phyloP scores from a whole-genome alignment of 2,329 filamentous ascomycete genomes.

The Curvularia eragrostidis region DNA sequence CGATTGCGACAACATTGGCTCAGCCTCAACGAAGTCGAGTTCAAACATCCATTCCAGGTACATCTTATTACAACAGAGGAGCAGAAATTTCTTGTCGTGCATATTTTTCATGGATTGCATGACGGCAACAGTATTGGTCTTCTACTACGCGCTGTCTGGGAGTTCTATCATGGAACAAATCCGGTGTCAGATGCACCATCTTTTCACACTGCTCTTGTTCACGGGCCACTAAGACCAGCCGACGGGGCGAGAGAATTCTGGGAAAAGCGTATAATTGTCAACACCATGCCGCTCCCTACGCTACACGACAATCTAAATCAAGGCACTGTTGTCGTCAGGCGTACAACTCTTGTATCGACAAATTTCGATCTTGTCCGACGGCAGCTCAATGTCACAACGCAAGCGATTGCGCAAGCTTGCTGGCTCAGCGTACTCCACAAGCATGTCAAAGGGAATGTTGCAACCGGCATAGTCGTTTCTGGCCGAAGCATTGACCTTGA shows the following conservation, averaged over 20 bases:
- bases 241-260: slow-evolving; percentile 70
- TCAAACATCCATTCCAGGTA: slow-evolving; percentile 62
- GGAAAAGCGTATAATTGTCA: slow-evolving; percentile 61
- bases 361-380: slow-evolving; percentile 57
- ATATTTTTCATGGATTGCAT: slow-evolving; percentile 86
- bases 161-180: slow-evolving; percentile 55
- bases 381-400: slow-evolving; percentile 73
- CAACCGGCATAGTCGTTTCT: slow-evolving; percentile 78
- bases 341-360: slow-evolving; percentile 57
- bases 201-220: slow-evolving; percentile 71
- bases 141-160: slow-evolving; percentile 66
- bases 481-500: slow-evolving; percentile 76
- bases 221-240: slow-evolving; percentile 68
- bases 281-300: slow-evolving; percentile 40
- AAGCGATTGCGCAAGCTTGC: slow-evolving; percentile 76
- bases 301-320: slow-evolving; percentile 26
- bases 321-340: slow-evolving; percentile 32
- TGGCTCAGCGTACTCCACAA: slow-evolving; percentile 71
- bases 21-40: slow-evolving; percentile 56
- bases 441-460: slow-evolving; percentile 56
- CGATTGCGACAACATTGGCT: slow-evolving; percentile 61
- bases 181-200: slow-evolving; percentile 52
- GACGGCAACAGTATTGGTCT: slow-evolving; percentile 80
- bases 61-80: slow-evolving; percentile 49
- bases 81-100: slow-evolving; percentile 60